Base-by-base conservation (phyloP, 139 green algal species). In the Nannochloris sp. region DNA sequence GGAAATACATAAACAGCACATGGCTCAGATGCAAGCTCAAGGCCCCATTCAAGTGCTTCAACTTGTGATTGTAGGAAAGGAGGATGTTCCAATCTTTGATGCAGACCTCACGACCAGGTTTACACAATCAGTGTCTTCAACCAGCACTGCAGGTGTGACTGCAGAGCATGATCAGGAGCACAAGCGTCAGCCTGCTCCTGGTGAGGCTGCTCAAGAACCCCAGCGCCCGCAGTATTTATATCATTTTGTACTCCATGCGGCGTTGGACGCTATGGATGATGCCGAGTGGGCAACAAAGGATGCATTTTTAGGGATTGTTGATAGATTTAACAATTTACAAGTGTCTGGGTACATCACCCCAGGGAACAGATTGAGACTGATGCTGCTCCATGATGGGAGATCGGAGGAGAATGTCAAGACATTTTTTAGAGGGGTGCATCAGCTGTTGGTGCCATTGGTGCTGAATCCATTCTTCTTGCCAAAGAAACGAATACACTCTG, bases 191-290 rank as follows among this genome's bases (percentile, higher is more conserved):
- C 46, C 46, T 23, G 4, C 9, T 24, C 23, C 23, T 16, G 6
- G 46, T 51, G 46, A 53, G 6, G 11, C 18, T 25, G 29, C 15
- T 59, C 29, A 70, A 90, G 70, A 83, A 12, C 34, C 34, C 9
- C 34, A 93, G 68, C 85, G 95, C 44, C 78, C 88, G 2, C 81
- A 93, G 51, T 95, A 98, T 71, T 74, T 98, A 19, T 88, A 97
- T 67, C 87, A 98, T 61, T 98, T 98, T 77, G 88, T 98, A 4
- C 64, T 97, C 53, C 91, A 97, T 57, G 88, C 90, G 0, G 74
- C 93, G 0, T 71, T 97, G 43, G 93, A 98, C 56, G 81, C 89
- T 14, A 83, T 97, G 11, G 90, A 98, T 44, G 91, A 97, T 40
- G 73, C 75, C 11, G 81, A 91, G 59, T 97, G 91, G 88, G 62